Conservation (phyloP, 495 filamentous ascomycete genomes). For the Podospora sp. region DNA sequence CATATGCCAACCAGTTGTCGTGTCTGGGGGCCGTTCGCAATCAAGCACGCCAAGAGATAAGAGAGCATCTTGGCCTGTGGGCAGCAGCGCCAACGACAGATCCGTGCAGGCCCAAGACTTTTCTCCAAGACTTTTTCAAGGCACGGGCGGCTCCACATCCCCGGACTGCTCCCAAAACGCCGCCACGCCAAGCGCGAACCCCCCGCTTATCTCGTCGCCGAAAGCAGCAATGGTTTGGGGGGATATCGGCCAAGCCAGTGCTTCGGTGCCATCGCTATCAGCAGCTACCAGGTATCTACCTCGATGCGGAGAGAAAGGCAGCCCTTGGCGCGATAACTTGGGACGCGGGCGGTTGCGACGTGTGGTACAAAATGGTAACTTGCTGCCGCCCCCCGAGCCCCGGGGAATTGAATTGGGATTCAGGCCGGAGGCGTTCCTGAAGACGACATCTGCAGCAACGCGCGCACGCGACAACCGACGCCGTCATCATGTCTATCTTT, state of each 20-base stretch:
- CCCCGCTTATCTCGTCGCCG: not conserved
- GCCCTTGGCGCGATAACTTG: conserved; percentile 8
- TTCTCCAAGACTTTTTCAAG: not conserved
- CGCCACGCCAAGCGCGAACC: conserved; percentile 6
- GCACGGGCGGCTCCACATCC: not conserved
- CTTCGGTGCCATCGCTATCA: conserved; percentile 1
- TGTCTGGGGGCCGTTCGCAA: not conserved
- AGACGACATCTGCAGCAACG: not conserved
- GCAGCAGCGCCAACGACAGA: not conserved
- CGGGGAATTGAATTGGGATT: not conserved
- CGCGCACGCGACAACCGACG: not conserved
- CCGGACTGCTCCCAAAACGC: not conserved
- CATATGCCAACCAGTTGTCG: not conserved
- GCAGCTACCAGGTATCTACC: conserved; percentile 1
- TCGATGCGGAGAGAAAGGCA: not conserved
- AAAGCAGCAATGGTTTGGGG: not conserved
- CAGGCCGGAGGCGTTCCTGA: not conserved
- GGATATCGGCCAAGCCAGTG: not conserved
- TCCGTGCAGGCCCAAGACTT: not conserved
- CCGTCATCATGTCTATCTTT: not conserved
- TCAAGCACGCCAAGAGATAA: conserved; percentile 20
- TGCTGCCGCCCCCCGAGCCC: not conserved
- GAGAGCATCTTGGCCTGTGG: conserved; percentile 6
- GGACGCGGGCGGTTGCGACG: not conserved
- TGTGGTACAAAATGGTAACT: conserved; percentile 3